Conservation (phyloP, 176 grass and related monocot species). For the Carex pumila region DNA sequence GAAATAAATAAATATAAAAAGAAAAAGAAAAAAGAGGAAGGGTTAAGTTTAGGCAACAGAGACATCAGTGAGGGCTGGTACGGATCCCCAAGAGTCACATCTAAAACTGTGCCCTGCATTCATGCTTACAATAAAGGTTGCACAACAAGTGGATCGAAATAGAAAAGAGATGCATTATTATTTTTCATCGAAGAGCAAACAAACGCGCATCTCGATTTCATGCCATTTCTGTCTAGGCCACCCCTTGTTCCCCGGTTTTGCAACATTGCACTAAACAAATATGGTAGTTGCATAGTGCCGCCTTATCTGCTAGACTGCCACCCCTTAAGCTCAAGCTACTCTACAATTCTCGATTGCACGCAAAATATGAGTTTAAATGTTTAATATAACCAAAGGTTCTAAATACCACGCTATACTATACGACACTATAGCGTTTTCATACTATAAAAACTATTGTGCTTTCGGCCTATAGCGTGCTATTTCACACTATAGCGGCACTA, state of each 20-base stretch:
- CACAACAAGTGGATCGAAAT: neutral
- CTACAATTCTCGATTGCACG: neutral
- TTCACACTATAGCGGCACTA: too few relatives aligned
- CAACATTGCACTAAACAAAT: neutral
- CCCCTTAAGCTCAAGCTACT: too few relatives aligned
- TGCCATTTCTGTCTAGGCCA: neutral
- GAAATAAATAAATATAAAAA: neutral
- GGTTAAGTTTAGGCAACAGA: neutral
- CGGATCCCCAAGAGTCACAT: neutral
- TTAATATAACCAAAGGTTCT: too few relatives aligned
- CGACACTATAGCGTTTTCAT: too few relatives aligned
- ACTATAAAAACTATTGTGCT: too few relatives aligned
- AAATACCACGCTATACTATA: too few relatives aligned
- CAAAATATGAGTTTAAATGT: too few relatives aligned
- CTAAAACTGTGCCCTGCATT: neutral
- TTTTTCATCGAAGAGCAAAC: too few relatives aligned
- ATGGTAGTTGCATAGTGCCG: neutral
- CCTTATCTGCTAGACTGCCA: neutral
- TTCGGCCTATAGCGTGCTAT: too few relatives aligned
- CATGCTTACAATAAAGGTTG: neutral
- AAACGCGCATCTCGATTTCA: neutral
- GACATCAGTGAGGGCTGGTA: neutral
- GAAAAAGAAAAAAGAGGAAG: neutral
- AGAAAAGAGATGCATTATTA: neutral
- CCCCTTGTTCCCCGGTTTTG: neutral